phyloP scores from a whole-genome alignment of 1,284 basidiomycete species.

The Trametes versicolor region DNA sequence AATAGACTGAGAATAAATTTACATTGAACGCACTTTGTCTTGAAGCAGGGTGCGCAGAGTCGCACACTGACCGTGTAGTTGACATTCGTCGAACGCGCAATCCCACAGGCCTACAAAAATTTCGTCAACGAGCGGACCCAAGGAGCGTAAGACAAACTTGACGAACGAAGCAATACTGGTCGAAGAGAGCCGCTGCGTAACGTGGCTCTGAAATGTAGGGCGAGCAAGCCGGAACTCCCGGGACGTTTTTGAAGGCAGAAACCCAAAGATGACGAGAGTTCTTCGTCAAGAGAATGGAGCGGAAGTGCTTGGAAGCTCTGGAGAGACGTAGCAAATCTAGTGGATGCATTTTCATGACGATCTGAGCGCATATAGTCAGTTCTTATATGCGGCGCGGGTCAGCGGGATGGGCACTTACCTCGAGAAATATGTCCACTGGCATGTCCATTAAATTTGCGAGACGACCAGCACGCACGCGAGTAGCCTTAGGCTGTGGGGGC shows the following conservation, averaged over 20 bases:
- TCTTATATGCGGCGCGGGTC: not conserved
- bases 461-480: constrained; percentile 4
- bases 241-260: constrained; percentile 15
- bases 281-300: constrained; percentile 11
- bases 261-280: constrained; percentile 13
- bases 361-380: constrained; percentile 3
- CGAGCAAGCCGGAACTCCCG: constrained; percentile 17
- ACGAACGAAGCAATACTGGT: constrained; percentile 22
- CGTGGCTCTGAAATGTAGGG: constrained; percentile 13
- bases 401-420: not conserved
- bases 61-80: constrained; percentile 9
- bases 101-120: constrained; percentile 14
- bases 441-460: constrained; percentile 7
- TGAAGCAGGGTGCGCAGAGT: constrained; percentile 17
- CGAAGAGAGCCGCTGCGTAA: constrained; percentile 18
- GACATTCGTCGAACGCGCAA: not conserved
- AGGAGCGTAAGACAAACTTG: too few species aligned
- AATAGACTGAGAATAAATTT: not conserved
- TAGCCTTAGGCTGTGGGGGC: not conserved
- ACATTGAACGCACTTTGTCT: constrained; percentile 10
- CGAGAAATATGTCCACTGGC: constrained; percentile 13
- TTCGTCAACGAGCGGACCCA: not conserved
- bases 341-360: constrained; percentile 14
- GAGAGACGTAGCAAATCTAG: constrained; percentile 15
- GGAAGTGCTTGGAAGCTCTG: constrained; percentile 16